A percentile compares a stretch with the other conserved stretches of the same genome.
phyloP scores from a whole-genome alignment of 208 protist genomes.

The Jaenimonas drosophilae region DNA sequence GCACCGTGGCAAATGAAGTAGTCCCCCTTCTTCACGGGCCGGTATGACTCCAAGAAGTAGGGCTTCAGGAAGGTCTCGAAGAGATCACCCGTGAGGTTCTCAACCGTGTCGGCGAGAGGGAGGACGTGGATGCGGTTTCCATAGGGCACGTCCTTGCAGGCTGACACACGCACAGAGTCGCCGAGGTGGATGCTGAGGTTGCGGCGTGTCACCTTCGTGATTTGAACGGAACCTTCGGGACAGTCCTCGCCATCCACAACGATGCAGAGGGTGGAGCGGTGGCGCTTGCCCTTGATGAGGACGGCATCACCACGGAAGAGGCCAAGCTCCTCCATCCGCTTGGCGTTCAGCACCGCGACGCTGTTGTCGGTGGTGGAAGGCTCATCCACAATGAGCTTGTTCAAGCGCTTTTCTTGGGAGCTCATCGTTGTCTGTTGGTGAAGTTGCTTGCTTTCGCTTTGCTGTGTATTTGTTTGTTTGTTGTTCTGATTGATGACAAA shows the following conservation, averaged over 20 bases:
- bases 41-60: slow-evolving; percentile 99
- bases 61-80: slow-evolving; percentile 99
- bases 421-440: slow-evolving; percentile 1
- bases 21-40: slow-evolving; percentile 99
- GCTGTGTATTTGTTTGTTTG: background rate
- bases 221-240: slow-evolving; percentile 95
- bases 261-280: slow-evolving; percentile 96
- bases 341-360: slow-evolving; percentile 90
- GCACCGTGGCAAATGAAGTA: slow-evolving; percentile 95
- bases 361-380: slow-evolving; percentile 97
- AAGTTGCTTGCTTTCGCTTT: background rate
- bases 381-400: slow-evolving; percentile 98
- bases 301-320: slow-evolving; percentile 98
- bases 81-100: slow-evolving; percentile 98
- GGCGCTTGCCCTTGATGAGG: slow-evolving; percentile 98
- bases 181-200: slow-evolving; percentile 98
- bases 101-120: slow-evolving; percentile 99
- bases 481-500: no score
- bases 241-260: slow-evolving; percentile 93
- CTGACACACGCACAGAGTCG: slow-evolving; percentile 96
- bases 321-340: slow-evolving; percentile 96
- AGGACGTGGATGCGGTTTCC: slow-evolving; percentile 98
- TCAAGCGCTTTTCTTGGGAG: slow-evolving; percentile 49
- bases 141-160: slow-evolving; percentile 97
- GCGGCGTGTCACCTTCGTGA: slow-evolving; percentile 98